Evolutionary conservation across 1,284 basidiomycete genomes (phyloP).

Genomic region (Ceratobasidium sp.): DNA sequence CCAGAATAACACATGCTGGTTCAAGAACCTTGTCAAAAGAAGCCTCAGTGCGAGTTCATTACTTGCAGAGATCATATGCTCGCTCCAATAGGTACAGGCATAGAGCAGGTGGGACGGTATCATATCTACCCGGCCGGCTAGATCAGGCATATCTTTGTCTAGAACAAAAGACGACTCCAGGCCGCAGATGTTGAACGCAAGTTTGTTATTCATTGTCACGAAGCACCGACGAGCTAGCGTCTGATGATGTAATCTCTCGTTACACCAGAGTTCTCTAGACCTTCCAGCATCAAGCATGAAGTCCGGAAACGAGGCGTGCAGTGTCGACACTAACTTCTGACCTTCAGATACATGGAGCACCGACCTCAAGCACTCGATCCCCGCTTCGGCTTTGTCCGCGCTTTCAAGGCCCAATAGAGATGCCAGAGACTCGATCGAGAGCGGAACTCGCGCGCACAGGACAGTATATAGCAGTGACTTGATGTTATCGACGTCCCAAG

Average conservation of each 20-base stretch:
- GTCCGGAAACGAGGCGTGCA: constrained; percentile 37
- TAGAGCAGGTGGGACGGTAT: constrained; percentile 8
- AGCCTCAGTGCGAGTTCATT: too few relatives aligned
- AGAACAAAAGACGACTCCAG: constrained; percentile 14
- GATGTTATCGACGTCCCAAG: not conserved
- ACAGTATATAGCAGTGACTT: constrained; percentile 7
- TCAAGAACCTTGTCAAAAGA: not conserved
- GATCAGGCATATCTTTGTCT: not conserved
- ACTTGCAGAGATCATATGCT: not conserved
- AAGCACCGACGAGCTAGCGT: constrained; percentile 24
- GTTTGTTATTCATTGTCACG: not conserved
- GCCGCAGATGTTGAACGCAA: constrained; percentile 27
- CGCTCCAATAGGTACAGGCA: constrained; percentile 15
- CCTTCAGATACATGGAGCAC: constrained; percentile 15
- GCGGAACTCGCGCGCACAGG: constrained; percentile 2
- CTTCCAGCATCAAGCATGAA: constrained; percentile 4
- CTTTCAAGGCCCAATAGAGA: not conserved
- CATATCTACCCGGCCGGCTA: not conserved
- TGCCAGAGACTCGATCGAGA: not conserved
- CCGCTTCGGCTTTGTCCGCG: not conserved
- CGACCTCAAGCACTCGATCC: not conserved
- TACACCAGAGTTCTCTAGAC: not conserved
- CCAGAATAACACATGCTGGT: not conserved
- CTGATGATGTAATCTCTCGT: not conserved
- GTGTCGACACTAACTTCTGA: not conserved